Percentiles rank a stretch among this genome's conserved stretches.
Conservation (phyloP, 441 rosid genomes). For the Erodium trifolium region DNA sequence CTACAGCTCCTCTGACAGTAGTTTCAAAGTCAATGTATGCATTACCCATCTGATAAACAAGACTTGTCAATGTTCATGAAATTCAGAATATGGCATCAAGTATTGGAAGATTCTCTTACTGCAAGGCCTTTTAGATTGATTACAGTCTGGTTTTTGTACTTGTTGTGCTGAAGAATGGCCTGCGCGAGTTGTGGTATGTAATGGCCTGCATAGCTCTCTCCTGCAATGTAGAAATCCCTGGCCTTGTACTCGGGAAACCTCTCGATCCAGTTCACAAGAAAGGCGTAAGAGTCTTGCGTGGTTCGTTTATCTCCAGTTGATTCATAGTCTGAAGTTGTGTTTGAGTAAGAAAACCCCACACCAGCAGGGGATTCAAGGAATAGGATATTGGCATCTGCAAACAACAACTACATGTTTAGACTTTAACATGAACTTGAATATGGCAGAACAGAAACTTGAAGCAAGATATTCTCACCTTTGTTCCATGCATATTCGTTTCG, state of each 20-base stretch:
- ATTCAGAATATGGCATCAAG: not conserved
- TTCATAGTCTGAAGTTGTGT: constrained; percentile 21
- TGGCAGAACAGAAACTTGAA: not conserved
- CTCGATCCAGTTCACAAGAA: constrained; percentile 25
- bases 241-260: constrained; percentile 27
- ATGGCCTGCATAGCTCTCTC: constrained; percentile 32
- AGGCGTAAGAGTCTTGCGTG: constrained; percentile 24
- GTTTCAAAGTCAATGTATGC: constrained; percentile 24
- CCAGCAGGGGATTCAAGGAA: constrained; percentile 30
- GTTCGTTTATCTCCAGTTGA: constrained; percentile 24
- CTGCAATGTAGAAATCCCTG: constrained; percentile 24
- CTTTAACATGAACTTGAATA: no score
- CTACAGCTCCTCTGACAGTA: constrained; percentile 15
- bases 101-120: constrained; percentile 12
- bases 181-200: constrained; percentile 30
- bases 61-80: not conserved
- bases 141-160: constrained; percentile 5
- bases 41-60: constrained; percentile 25
- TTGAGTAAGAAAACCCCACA: constrained; percentile 31
- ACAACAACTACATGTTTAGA: no score
- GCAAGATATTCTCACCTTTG: constrained; percentile 5
- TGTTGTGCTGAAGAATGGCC: constrained; percentile 18
- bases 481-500: constrained; percentile 22
- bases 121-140: constrained; percentile 26
- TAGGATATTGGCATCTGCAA: constrained; percentile 18